Evolutionary conservation across 2,329 filamentous ascomycete species (phyloP).

Genomic region (Thielaviopsis cerberus): DNA sequence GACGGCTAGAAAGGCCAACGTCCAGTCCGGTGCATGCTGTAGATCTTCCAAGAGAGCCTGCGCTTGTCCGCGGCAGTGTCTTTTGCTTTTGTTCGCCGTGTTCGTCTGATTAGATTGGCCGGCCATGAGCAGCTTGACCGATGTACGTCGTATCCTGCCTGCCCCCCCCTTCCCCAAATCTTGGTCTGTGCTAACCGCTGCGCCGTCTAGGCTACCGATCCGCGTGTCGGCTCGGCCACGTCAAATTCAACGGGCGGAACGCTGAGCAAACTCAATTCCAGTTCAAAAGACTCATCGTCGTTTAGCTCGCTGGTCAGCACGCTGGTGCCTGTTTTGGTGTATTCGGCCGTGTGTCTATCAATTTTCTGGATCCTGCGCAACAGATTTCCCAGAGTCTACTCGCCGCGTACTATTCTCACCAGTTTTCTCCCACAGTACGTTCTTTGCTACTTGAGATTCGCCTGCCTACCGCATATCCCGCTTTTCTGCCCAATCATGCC

Average conservation of each 20-base stretch:
- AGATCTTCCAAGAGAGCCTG: neutral
- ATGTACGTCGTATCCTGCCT: slow-evolving; percentile 1
- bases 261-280: slow-evolving; percentile 18
- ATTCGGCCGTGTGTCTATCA: slow-evolving; percentile 29
- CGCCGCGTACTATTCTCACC: slow-evolving; percentile 32
- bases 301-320: slow-evolving; percentile 28
- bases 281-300: slow-evolving; percentile 23
- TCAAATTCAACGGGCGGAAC: slow-evolving; percentile 23
- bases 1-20: neutral
- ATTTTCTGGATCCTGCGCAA: slow-evolving; percentile 33
- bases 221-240: slow-evolving; percentile 25
- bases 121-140: slow-evolving; percentile 4
- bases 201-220: slow-evolving; percentile 18
- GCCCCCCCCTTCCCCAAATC: neutral
- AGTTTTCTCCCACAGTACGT: slow-evolving; percentile 32
- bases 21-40: neutral
- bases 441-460: neutral
- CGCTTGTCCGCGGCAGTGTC: neutral
- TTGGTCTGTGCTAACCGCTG: neutral
- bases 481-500: no score
- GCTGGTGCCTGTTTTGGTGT: slow-evolving; percentile 32
- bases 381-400: slow-evolving; percentile 33
- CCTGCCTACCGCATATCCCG: neutral
- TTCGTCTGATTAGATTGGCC: neutral
- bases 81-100: neutral